Percentiles rank a stretch among this genome's conserved stretches.
phyloP scores from a whole-genome alignment of 257 asterid genomes.

The Thymus mandschuricus region DNA sequence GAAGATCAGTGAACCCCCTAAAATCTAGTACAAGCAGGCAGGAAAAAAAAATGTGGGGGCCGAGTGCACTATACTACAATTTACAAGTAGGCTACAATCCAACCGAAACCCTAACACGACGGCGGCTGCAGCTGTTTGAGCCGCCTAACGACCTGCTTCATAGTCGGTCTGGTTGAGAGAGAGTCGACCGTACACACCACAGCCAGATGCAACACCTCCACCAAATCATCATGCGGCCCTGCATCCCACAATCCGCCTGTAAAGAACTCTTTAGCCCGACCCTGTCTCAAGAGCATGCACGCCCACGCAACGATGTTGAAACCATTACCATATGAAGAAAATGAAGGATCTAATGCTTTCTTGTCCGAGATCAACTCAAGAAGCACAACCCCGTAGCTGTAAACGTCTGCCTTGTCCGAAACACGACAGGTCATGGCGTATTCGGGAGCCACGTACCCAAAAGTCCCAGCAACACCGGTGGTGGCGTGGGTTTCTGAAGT shows the following conservation, averaged over 20 bases:
- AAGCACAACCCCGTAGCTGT: conserved; percentile 91
- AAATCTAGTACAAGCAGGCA: conserved; percentile 38
- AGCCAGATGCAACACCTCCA: conserved; percentile 81
- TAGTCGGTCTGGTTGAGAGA: conserved; percentile 81
- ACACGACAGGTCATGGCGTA: conserved; percentile 97
- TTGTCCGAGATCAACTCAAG: conserved; percentile 92
- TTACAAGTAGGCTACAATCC: conserved; percentile 49
- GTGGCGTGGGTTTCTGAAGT: conserved; percentile 95
- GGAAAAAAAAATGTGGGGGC: conserved; percentile 47
- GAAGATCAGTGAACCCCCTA: conserved; percentile 35
- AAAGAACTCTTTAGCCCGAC: conserved; percentile 87
- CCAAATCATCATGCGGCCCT: conserved; percentile 92
- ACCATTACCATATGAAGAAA: conserved; percentile 85
- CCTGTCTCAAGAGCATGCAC: conserved; percentile 83
- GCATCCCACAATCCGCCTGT: conserved; percentile 82
- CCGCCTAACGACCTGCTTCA: conserved; percentile 91
- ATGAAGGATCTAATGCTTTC: conserved; percentile 88
- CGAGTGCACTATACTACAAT: conserved; percentile 53
- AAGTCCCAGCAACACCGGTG: conserved; percentile 93
- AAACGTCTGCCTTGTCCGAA: conserved; percentile 94
- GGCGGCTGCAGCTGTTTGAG: conserved; percentile 93
- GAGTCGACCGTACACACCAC: conserved; percentile 86
- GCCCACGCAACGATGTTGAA: conserved; percentile 96
- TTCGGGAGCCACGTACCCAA: conserved; percentile 95
- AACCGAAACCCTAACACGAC: conserved; percentile 49